phyloP scores from a whole-genome alignment of 1,284 basidiomycete species.

The Xerocomus amazonicus region DNA sequence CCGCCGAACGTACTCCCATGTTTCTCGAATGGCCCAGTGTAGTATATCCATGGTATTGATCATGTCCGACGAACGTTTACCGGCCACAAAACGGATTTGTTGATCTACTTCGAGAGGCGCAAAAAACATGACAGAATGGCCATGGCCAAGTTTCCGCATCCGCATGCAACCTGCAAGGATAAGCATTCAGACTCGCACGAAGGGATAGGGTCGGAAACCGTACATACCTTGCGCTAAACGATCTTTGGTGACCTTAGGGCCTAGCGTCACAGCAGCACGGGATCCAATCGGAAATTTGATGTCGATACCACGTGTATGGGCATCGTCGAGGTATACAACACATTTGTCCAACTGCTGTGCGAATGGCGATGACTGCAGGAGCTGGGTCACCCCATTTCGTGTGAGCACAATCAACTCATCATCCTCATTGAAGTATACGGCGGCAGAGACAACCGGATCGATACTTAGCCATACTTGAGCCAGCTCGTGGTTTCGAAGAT shows the following conservation, averaged over 20 bases:
- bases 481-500: conserved; percentile 40
- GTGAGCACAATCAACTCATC: conserved; percentile 42
- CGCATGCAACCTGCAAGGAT: conserved; percentile 40
- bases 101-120: conserved; percentile 44
- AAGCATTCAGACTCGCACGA: too few relatives aligned
- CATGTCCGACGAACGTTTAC: not conserved
- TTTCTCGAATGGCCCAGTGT: not conserved
- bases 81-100: conserved; percentile 32
- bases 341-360: conserved; percentile 40
- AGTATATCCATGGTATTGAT: conserved; percentile 11
- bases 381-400: conserved; percentile 36
- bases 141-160: conserved; percentile 45
- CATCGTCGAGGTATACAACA: conserved; percentile 51
- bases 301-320: conserved; percentile 53
- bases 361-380: conserved; percentile 41
- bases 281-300: conserved; percentile 42
- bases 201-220: too few relatives aligned
- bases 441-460: conserved; percentile 33
- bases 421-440: conserved; percentile 42
- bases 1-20: conserved; percentile 27
- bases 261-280: conserved; percentile 49
- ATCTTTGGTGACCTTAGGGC: conserved; percentile 50
- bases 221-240: conserved; percentile 45
- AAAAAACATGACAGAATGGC: conserved; percentile 46
- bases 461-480: conserved; percentile 39